These are phyloP conservation scores for Magnolia kwangsiensis DNA, from an alignment of 164 flowering plant species.

Conservation along the genomic window DNA sequence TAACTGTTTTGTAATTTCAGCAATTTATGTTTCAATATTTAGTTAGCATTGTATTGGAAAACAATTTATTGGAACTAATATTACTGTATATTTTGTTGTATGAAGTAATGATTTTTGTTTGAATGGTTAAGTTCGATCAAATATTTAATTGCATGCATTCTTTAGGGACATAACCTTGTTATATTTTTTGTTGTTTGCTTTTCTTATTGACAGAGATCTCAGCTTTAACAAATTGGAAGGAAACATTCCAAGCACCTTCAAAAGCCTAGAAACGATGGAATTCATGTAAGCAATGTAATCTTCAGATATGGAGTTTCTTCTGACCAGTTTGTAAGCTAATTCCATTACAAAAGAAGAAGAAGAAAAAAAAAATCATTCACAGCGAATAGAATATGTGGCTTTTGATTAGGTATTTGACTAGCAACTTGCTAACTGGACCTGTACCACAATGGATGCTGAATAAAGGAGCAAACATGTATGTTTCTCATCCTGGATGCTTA, in stretches of 20 bases:
- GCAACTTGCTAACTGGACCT: conserved; percentile 57
- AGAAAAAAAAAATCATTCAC: not conserved
- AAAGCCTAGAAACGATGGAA: conserved; percentile 9
- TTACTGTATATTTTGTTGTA: not conserved
- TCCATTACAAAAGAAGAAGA: not conserved
- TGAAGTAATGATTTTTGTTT: not conserved
- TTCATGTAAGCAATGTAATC: conserved; percentile 38
- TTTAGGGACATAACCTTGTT: conserved; percentile 2
- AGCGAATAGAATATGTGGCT: not conserved
- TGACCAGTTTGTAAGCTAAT: not conserved
- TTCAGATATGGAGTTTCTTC: not conserved
- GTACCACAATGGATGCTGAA: conserved; percentile 49
- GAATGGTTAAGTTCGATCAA: not conserved
- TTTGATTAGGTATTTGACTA: conserved; percentile 48
- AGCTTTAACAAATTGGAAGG: conserved; percentile 66
- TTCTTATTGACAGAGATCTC: conserved; percentile 47
- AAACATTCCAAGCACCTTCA: conserved; percentile 31
- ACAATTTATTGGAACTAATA: not conserved
- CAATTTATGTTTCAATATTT: not conserved
- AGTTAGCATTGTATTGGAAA: not conserved
- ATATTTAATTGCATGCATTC: not conserved
- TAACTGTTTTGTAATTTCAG: too few relatives aligned
- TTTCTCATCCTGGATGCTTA: conserved; percentile 5
- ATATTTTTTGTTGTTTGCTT: not conserved
- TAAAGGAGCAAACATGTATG: conserved; percentile 52